phyloP scores from a whole-genome alignment of 1,284 basidiomycete genomes.

The Psilocybe mexicana region DNA sequence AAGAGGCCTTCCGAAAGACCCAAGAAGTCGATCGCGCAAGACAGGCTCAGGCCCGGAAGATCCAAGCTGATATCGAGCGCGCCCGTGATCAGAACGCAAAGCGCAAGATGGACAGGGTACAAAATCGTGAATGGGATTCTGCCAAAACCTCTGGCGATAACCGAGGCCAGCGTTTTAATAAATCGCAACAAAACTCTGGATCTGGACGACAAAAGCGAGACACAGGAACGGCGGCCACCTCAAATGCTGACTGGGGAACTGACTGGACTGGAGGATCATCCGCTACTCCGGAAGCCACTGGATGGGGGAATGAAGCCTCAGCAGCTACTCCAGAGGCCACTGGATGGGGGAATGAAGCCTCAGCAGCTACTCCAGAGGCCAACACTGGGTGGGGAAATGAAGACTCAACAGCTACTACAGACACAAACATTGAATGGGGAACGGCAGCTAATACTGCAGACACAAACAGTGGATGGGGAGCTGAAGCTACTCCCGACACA shows the following conservation, averaged over 20 bases:
- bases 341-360: neutral
- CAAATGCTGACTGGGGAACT: too few relatives aligned
- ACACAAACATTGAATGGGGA: too few relatives aligned
- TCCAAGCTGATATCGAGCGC: slow-evolving; percentile 66
- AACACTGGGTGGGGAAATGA: slow-evolving; percentile 4
- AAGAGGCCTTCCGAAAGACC: slow-evolving; percentile 70
- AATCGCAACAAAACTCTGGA: neutral
- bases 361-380: slow-evolving; percentile 11
- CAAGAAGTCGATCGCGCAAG: slow-evolving; percentile 60
- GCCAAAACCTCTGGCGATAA: slow-evolving; percentile 55
- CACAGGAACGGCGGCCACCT: too few relatives aligned
- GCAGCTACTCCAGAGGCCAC: neutral
- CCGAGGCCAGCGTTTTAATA: slow-evolving; percentile 6
- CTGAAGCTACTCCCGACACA: too few relatives aligned
- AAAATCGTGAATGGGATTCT: slow-evolving; percentile 80
- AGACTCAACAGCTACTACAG: too few relatives aligned
- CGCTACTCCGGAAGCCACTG: too few relatives aligned
- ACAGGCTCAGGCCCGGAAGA: slow-evolving; percentile 55
- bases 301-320: neutral
- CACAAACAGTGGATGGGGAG: too few relatives aligned
- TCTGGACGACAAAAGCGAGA: too few relatives aligned
- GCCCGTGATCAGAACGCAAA: slow-evolving; percentile 75
- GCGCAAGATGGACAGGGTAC: slow-evolving; percentile 75
- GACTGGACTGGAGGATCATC: too few relatives aligned
- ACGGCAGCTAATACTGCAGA: too few relatives aligned